Conservation (phyloP, 352 stramenopile genomes). For the Phytophthora cactorum region DNA sequence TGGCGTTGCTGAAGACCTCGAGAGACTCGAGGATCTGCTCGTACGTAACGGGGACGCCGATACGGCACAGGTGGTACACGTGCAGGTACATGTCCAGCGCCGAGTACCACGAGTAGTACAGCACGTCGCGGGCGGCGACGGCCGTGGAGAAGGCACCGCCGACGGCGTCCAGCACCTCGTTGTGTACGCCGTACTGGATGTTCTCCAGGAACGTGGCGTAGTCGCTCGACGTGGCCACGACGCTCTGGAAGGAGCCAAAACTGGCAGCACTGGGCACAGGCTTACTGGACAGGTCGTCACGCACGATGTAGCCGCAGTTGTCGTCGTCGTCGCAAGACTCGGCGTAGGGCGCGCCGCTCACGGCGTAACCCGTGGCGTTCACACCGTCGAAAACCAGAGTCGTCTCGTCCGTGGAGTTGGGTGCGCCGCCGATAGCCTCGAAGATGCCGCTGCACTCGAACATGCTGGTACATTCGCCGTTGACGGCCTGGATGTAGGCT, state of each 20-base stretch:
- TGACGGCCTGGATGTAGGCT: constrained; percentile 57
- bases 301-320: constrained; percentile 47
- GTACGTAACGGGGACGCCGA: constrained; percentile 55
- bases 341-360: constrained; percentile 43
- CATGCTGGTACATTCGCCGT: constrained; percentile 58
- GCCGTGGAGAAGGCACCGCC: constrained; percentile 62
- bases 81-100: constrained; percentile 74
- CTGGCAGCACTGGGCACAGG: constrained; percentile 53
- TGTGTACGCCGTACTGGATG: constrained; percentile 70
- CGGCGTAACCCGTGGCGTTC: constrained; percentile 37
- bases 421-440: constrained; percentile 45
- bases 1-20: constrained; percentile 49
- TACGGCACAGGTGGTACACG: constrained; percentile 71
- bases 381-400: constrained; percentile 37
- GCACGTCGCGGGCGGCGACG: constrained; percentile 52
- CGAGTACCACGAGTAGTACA: constrained; percentile 79
- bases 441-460: constrained; percentile 75
- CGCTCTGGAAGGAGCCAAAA: constrained; percentile 58
- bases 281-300: constrained; percentile 45
- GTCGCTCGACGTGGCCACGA: constrained; percentile 55
- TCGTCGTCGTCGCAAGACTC: constrained; percentile 51
- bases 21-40: constrained; percentile 51
- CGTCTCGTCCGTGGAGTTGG: constrained; percentile 18
- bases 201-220: constrained; percentile 63
- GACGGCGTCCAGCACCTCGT: constrained; percentile 64